Percentiles rank a stretch among this genome's conserved stretches.
Conservation (phyloP, 352 stramenopile genomes). For the Globisporangium heterothallicum region DNA sequence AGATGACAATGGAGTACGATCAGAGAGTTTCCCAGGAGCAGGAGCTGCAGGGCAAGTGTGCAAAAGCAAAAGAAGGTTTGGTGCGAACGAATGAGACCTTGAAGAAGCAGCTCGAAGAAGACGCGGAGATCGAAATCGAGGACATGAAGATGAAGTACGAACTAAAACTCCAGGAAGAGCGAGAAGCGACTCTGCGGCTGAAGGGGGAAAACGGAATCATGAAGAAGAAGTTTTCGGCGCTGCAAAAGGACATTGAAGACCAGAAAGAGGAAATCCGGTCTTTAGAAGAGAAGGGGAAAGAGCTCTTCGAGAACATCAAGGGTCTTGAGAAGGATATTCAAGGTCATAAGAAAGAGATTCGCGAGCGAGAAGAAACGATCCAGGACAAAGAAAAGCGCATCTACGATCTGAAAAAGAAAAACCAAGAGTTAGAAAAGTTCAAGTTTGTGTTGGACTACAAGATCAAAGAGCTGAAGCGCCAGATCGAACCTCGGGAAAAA, state of each 20-base stretch:
- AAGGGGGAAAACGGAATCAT: slow-evolving; percentile 96
- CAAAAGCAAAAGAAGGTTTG: slow-evolving; percentile 59
- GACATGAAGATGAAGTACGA: slow-evolving; percentile 91
- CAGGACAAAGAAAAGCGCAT: slow-evolving; percentile 96
- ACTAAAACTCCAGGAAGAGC: slow-evolving; percentile 83
- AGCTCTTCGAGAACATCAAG: slow-evolving; percentile 91
- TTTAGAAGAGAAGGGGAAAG: slow-evolving; percentile 89
- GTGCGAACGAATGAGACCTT: slow-evolving; percentile 87
- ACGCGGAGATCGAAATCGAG: slow-evolving; percentile 92
- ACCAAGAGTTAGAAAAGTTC: slow-evolving; percentile 96
- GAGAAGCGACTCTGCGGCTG: slow-evolving; percentile 89
- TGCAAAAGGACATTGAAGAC: slow-evolving; percentile 94
- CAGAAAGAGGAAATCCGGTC: slow-evolving; percentile 92
- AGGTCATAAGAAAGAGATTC: slow-evolving; percentile 91
- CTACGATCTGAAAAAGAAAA: slow-evolving; percentile 97
- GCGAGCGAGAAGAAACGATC: slow-evolving; percentile 91
- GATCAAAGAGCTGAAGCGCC: slow-evolving; percentile 95
- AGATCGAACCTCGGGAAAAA: slow-evolving; percentile 93
- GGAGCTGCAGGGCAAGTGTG: slow-evolving; percentile 58
- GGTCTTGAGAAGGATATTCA: slow-evolving; percentile 91
- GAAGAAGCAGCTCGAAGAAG: slow-evolving; percentile 90
- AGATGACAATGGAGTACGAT: slow-evolving; percentile 91
- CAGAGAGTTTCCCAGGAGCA: slow-evolving; percentile 87
- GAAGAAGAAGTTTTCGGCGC: slow-evolving; percentile 94
- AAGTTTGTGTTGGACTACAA: slow-evolving; percentile 97